Percentiles rank a stretch among this genome's conserved stretches.
Conservation (phyloP, 306 rosid genomes). For the Ormosia emarginata region DNA sequence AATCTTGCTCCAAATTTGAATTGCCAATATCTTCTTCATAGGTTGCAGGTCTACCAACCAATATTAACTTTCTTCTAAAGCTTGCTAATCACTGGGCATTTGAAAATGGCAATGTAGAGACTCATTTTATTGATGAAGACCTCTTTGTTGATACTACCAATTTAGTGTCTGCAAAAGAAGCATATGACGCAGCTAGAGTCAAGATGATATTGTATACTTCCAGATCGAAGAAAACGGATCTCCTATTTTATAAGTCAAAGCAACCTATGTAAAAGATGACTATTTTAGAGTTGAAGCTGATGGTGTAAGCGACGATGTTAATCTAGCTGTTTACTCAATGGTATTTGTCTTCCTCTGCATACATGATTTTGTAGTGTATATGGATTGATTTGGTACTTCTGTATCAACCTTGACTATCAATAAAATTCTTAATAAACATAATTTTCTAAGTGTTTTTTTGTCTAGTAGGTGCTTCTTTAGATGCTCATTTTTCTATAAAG, state of each 20-base stretch:
- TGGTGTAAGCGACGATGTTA: slow-evolving; percentile 62
- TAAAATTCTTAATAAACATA: slow-evolving; percentile 5
- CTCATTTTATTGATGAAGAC: slow-evolving; percentile 94
- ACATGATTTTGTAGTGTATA: slow-evolving; percentile 16
- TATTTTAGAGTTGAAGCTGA: slow-evolving; percentile 78
- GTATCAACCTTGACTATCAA: background rate
- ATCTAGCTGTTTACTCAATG: slow-evolving; percentile 69
- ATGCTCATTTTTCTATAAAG: too few relatives aligned
- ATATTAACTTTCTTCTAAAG: slow-evolving; percentile 77
- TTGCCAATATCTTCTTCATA: slow-evolving; percentile 41
- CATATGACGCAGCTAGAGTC: slow-evolving; percentile 55
- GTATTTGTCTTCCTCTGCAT: slow-evolving; percentile 36
- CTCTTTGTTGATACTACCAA: slow-evolving; percentile 62
- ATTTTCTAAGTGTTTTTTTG: background rate
- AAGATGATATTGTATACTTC: slow-evolving; percentile 20
- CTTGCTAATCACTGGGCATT: slow-evolving; percentile 83
- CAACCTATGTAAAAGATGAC: slow-evolving; percentile 45
- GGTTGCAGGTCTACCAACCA: slow-evolving; percentile 98
- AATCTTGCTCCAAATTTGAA: slow-evolving; percentile 1
- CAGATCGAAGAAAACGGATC: slow-evolving; percentile 49
- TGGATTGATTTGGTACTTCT: slow-evolving; percentile 5
- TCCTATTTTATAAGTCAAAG: slow-evolving; percentile 54
- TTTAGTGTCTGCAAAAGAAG: slow-evolving; percentile 46
- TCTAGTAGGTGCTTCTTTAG: too few relatives aligned
- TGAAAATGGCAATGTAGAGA: slow-evolving; percentile 77